Conservation (phyloP, 345 rosid genomes). For the Eucalyptus cloeziana region DNA sequence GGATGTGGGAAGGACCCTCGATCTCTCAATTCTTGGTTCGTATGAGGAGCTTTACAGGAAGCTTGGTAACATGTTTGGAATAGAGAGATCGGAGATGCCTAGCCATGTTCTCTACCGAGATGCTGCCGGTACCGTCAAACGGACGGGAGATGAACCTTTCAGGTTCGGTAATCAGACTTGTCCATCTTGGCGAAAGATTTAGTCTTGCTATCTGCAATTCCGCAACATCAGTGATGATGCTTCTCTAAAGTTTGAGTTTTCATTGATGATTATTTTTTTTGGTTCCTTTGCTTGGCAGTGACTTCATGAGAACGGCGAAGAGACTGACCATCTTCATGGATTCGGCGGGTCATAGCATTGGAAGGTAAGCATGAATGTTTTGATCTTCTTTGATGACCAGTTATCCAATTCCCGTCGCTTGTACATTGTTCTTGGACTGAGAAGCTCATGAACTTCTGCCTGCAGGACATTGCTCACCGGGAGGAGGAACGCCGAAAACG, state of each 20-base stretch:
- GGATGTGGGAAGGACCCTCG: constrained; percentile 78
- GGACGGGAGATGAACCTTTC: constrained; percentile 76
- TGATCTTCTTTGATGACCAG: neutral
- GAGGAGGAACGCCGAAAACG: constrained; percentile 40
- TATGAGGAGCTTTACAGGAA: constrained; percentile 63
- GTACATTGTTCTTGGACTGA: neutral
- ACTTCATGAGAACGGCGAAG: constrained; percentile 50
- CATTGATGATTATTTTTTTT: neutral
- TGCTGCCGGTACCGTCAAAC: constrained; percentile 43
- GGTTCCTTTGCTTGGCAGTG: constrained; percentile 24
- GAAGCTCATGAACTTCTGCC: neutral
- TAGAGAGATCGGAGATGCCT: constrained; percentile 48
- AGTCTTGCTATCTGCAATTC: neutral
- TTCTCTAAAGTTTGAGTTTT: neutral
- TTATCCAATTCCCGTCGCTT: neutral
- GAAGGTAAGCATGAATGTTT: constrained; percentile 37
- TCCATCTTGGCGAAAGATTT: neutral
- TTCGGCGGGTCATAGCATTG: constrained; percentile 21
- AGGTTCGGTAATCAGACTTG: constrained; percentile 24
- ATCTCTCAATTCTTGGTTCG: constrained; percentile 62
- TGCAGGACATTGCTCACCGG: constrained; percentile 67
- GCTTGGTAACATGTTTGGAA: constrained; percentile 67
- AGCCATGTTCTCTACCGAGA: constrained; percentile 62
- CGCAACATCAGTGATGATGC: neutral
- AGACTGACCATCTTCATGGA: constrained; percentile 65